These are phyloP conservation scores for Spathaspora hagerdaliae DNA, from an alignment of 805 yeast species.

Conservation along the genomic window DNA sequence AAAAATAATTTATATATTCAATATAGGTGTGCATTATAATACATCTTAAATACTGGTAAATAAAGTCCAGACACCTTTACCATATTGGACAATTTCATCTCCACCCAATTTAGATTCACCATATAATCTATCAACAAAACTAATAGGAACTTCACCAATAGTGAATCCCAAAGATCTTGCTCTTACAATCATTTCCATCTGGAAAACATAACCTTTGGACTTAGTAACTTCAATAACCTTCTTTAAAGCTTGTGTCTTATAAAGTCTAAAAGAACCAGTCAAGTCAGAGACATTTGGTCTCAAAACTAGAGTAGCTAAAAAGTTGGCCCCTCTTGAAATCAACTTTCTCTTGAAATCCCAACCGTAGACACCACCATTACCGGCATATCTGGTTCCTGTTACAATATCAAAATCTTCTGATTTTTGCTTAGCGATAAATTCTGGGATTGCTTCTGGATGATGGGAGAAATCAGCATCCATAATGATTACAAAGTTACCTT, in stretches of 20 bases:
- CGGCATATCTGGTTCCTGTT: slow-evolving; percentile 67
- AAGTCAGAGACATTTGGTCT: slow-evolving; percentile 71
- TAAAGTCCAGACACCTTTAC: slow-evolving; percentile 71
- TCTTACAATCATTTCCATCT: slow-evolving; percentile 86
- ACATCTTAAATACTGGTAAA: slow-evolving; percentile 50
- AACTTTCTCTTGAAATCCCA: slow-evolving; percentile 80
- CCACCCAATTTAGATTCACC: slow-evolving; percentile 81
- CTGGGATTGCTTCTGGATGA: slow-evolving; percentile 76
- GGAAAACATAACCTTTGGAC: slow-evolving; percentile 80
- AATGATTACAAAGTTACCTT: slow-evolving; percentile 72
- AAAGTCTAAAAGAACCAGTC: slow-evolving; percentile 74
- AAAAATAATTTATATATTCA: too few species aligned
- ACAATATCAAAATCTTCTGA: slow-evolving; percentile 48
- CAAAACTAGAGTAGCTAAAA: slow-evolving; percentile 65
- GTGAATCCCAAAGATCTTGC: slow-evolving; percentile 71
- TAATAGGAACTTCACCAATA: slow-evolving; percentile 76
- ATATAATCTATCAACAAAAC: slow-evolving; percentile 73
- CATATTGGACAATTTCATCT: slow-evolving; percentile 73
- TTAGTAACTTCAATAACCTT: slow-evolving; percentile 63
- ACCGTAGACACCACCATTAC: slow-evolving; percentile 79
- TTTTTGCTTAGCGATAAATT: slow-evolving; percentile 64
- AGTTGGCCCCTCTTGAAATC: slow-evolving; percentile 77
- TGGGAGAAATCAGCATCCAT: slow-evolving; percentile 87
- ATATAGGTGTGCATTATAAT: too few species aligned
- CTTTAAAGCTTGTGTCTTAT: slow-evolving; percentile 65